These are phyloP conservation scores for Pythium sp. DNA, from an alignment of 352 stramenopile genomes.

Conservation along the genomic window DNA sequence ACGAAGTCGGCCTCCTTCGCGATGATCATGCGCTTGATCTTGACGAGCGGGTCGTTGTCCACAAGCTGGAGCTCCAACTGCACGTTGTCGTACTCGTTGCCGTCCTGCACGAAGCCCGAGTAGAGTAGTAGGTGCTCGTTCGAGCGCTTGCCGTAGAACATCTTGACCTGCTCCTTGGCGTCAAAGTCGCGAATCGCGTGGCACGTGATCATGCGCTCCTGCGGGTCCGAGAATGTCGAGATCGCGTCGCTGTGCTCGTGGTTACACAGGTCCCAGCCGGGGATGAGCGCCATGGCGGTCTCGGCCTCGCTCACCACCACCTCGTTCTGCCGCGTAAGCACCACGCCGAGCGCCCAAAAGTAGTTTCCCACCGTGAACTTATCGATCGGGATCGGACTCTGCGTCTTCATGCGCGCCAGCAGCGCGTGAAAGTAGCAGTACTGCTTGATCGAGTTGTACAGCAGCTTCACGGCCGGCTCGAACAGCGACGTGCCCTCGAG, in stretches of 20 bases:
- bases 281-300: constrained; percentile 46
- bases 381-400: constrained; percentile 24
- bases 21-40: constrained; percentile 44
- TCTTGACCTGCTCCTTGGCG: constrained; percentile 39
- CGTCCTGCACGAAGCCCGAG: constrained; percentile 47
- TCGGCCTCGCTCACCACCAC: constrained; percentile 25
- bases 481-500: constrained; percentile 40
- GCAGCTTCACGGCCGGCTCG: constrained; percentile 35
- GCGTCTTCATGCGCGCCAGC: constrained; percentile 21
- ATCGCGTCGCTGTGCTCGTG: constrained; percentile 44
- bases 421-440: constrained; percentile 46
- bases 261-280: constrained; percentile 67
- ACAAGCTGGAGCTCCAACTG: constrained; percentile 21
- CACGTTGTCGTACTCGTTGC: constrained; percentile 35
- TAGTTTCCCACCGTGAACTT: constrained; percentile 53
- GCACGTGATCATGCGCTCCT: constrained; percentile 29
- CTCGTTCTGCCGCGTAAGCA: constrained; percentile 64
- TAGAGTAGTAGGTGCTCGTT: constrained; percentile 57
- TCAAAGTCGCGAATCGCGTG: constrained; percentile 38
- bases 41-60: constrained; percentile 29
- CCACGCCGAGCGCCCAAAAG: constrained; percentile 53
- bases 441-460: constrained; percentile 65
- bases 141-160: constrained; percentile 61
- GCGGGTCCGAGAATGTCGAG: constrained; percentile 41
- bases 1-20: constrained; percentile 33